A percentile compares a stretch with the other conserved stretches of the same genome.
phyloP scores from a whole-genome alignment of 805 yeast genomes.

The Kluyveromyces lactis region DNA sequence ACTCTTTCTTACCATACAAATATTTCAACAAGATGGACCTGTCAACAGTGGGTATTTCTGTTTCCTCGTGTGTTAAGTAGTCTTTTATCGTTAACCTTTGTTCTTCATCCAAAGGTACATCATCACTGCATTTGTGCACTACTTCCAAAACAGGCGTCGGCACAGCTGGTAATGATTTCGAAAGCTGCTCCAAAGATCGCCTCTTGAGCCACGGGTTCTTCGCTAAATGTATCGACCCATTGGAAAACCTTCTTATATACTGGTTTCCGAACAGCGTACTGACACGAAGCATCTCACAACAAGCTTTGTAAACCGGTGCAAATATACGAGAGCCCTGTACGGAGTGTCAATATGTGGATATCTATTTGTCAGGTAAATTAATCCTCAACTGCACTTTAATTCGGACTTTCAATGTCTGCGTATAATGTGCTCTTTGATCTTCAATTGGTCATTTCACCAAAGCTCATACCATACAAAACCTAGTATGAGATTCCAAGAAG shows the following conservation, averaged over 20 bases:
- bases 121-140: conserved; percentile 3
- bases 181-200: conserved; percentile 1
- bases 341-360: too few species aligned
- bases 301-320: too few species aligned
- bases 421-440: too few species aligned
- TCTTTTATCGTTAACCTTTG: conserved; percentile 1
- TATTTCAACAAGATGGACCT: conserved; percentile 9
- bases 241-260: conserved; percentile 1
- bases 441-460: too few species aligned
- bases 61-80: neutral
- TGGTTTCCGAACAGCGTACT: neutral
- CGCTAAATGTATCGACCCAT: neutral
- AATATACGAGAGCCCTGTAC: too few species aligned
- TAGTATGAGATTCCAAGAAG: too few species aligned
- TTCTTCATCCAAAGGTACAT: conserved; percentile 1
- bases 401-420: too few species aligned
- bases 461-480: too few species aligned
- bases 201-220: conserved; percentile 1
- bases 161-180: neutral
- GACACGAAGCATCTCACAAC: neutral
- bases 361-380: too few species aligned
- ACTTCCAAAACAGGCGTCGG: conserved; percentile 3
- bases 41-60: neutral
- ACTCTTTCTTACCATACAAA: conserved; percentile 14
- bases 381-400: too few species aligned